Percentiles rank a stretch among this genome's conserved stretches.
Evolutionary conservation across 1,284 basidiomycete genomes (phyloP).

Genomic region (Pisolithus thermaeus): DNA sequence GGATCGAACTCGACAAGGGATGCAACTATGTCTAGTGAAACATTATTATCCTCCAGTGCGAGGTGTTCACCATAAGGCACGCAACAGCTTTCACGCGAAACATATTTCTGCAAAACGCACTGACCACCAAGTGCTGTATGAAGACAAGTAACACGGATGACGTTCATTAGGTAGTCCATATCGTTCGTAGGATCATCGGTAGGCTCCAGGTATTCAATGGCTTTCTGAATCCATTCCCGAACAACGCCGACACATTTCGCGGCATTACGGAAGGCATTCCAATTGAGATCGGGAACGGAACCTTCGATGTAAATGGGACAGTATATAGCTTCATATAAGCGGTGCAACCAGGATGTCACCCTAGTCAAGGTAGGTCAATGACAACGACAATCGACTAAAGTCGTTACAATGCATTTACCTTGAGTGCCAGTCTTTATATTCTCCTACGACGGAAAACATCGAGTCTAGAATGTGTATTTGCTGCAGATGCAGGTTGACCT

Average conservation of each 20-base stretch:
- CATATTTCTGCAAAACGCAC: slow-evolving; percentile 15
- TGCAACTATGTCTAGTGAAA: background rate
- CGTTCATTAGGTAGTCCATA: slow-evolving; percentile 22
- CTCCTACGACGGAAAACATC: too few relatives aligned
- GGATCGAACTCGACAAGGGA: too few relatives aligned
- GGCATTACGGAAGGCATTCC: slow-evolving; percentile 32
- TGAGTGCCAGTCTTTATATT: background rate
- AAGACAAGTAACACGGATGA: slow-evolving; percentile 28
- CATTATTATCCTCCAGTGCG: background rate
- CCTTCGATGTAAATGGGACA: slow-evolving; percentile 36
- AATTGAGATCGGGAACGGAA: slow-evolving; percentile 28
- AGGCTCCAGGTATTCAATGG: slow-evolving; percentile 25
- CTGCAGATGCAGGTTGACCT: background rate
- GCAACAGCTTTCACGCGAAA: background rate
- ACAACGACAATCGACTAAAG: too few relatives aligned
- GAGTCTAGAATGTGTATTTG: background rate
- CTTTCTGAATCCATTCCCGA: slow-evolving; percentile 35
- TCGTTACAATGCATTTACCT: background rate
- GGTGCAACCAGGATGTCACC: slow-evolving; percentile 28
- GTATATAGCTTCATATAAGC: slow-evolving; percentile 35
- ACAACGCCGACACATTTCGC: slow-evolving; percentile 30
- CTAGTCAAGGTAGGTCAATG: background rate
- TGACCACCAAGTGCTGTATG: slow-evolving; percentile 25
- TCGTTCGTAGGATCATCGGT: slow-evolving; percentile 1
- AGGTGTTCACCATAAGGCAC: background rate